Conservation (phyloP, 495 filamentous ascomycete genomes). For the Lophiotrema nucula region DNA sequence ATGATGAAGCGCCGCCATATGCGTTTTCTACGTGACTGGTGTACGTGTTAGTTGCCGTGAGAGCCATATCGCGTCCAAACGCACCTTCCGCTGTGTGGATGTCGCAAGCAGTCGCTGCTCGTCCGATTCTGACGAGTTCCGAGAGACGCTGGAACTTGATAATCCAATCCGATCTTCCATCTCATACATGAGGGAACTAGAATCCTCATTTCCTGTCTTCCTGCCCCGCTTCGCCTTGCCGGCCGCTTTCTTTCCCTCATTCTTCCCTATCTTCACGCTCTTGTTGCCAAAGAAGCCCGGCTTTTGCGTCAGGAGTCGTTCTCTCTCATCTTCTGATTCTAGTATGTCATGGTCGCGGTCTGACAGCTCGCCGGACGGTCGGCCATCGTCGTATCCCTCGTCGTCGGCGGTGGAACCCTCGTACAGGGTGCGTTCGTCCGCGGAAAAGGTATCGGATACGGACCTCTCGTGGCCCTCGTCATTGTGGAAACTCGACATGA, state of each 20-base stretch:
- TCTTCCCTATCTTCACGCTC: conserved; percentile 59
- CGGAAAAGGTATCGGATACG: conserved; percentile 3
- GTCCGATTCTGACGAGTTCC: conserved; percentile 32
- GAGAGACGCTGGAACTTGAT: conserved; percentile 22
- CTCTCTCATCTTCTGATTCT: conserved; percentile 84
- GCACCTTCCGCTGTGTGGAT: conserved; percentile 14
- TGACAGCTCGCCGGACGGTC: conserved; percentile 68
- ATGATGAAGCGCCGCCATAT: conserved; percentile 22
- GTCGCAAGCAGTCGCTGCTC: conserved; percentile 19
- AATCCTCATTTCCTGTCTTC: conserved; percentile 18
- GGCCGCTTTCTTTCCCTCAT: conserved; percentile 42
- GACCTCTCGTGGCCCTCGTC: not conserved
- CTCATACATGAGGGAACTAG: conserved; percentile 36
- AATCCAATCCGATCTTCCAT: conserved; percentile 41
- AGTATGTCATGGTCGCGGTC: conserved; percentile 74
- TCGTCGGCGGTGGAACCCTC: conserved; percentile 10
- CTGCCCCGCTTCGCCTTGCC: conserved; percentile 40
- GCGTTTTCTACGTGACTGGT: conserved; percentile 15
- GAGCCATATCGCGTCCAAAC: not conserved
- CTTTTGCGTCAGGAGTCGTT: conserved; percentile 64
- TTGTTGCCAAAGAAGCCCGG: conserved; percentile 48
- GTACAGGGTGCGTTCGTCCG: conserved; percentile 17
- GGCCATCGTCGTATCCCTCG: conserved; percentile 10
- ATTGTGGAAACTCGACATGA: conserved; percentile 6
- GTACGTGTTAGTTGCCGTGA: not conserved